Percentiles rank a stretch among this genome's conserved stretches.
Evolutionary conservation across 306 rosid species (phyloP).

Genomic region (Quillaja saponaria): DNA sequence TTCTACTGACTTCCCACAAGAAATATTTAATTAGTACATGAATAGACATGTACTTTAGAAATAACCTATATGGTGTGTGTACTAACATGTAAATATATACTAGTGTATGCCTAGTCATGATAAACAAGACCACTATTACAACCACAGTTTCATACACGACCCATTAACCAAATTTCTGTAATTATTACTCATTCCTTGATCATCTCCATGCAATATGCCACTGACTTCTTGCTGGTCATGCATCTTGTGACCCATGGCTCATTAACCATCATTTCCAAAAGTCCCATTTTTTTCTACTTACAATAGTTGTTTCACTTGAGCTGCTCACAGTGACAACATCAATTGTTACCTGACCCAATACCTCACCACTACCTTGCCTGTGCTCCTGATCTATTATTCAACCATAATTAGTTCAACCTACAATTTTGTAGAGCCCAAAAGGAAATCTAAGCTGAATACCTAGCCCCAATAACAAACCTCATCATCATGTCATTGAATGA

Average conservation of each 20-base stretch:
- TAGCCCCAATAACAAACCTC: slow-evolving; percentile 24
- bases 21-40: too few relatives aligned
- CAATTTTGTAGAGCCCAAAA: slow-evolving; percentile 29
- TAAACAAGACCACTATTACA: slow-evolving; percentile 31
- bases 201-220: slow-evolving; percentile 37
- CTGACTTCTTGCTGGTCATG: slow-evolving; percentile 22
- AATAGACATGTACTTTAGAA: too few relatives aligned
- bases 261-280: slow-evolving; percentile 24
- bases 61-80: too few relatives aligned
- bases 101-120: too few relatives aligned
- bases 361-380: slow-evolving; percentile 29
- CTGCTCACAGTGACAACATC: slow-evolving; percentile 37
- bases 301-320: slow-evolving; percentile 25
- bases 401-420: slow-evolving; percentile 28
- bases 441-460: slow-evolving; percentile 16
- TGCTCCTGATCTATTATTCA: slow-evolving; percentile 50
- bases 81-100: too few relatives aligned
- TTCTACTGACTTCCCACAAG: too few relatives aligned
- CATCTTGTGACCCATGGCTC: slow-evolving; percentile 28
- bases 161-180: slow-evolving; percentile 38
- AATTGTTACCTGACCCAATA: slow-evolving; percentile 37
- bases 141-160: slow-evolving; percentile 48
- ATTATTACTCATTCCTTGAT: slow-evolving; percentile 45
- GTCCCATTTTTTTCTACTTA: slow-evolving; percentile 31
- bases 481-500: slow-evolving; percentile 5